Percentiles rank a stretch among this genome's conserved stretches.
Evolutionary conservation across 352 stramenopile genomes (phyloP).

Genomic region (Globisporangium ultimum): DNA sequence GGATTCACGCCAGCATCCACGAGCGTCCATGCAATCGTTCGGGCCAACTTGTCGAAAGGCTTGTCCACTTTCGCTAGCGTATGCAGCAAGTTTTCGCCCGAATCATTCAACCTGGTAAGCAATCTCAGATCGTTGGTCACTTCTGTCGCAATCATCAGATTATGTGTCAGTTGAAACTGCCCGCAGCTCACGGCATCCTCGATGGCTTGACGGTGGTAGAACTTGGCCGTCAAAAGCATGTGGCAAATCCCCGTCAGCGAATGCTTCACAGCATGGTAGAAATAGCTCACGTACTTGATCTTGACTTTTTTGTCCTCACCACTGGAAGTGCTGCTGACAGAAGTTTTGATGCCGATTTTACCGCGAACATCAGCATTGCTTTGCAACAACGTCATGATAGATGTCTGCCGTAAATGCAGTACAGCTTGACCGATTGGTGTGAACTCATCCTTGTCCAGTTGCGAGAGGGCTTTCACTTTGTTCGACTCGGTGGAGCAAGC

Average conservation of each 20-base stretch:
- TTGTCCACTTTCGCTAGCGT: constrained; percentile 52
- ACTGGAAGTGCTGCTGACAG: neutral
- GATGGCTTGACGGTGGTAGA: constrained; percentile 65
- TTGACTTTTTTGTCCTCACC: constrained; percentile 7
- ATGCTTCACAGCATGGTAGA: constrained; percentile 73
- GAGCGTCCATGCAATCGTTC: constrained; percentile 63
- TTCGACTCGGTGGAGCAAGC: constrained; percentile 16
- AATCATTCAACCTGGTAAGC: constrained; percentile 35
- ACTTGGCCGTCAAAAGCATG: constrained; percentile 72
- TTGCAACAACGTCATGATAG: constrained; percentile 75
- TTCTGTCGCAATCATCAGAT: constrained; percentile 58
- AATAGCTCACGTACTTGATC: constrained; percentile 54
- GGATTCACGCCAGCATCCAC: constrained; percentile 46
- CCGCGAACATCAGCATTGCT: constrained; percentile 53
- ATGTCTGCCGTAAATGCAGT: constrained; percentile 56
- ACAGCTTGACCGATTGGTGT: constrained; percentile 59
- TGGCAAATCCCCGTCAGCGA: constrained; percentile 72
- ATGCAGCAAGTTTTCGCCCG: constrained; percentile 59
- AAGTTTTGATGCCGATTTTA: constrained; percentile 32
- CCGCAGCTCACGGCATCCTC: constrained; percentile 68
- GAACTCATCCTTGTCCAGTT: constrained; percentile 40
- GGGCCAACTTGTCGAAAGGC: constrained; percentile 50
- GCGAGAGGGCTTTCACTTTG: constrained; percentile 28
- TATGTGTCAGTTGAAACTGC: constrained; percentile 69
- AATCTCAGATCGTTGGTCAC: constrained; percentile 36